A percentile compares a stretch with the other conserved stretches of the same genome.
These are phyloP conservation scores for Nyssa sinensis DNA, from an alignment of 148 eudicot genomes.

Conservation along the genomic window DNA sequence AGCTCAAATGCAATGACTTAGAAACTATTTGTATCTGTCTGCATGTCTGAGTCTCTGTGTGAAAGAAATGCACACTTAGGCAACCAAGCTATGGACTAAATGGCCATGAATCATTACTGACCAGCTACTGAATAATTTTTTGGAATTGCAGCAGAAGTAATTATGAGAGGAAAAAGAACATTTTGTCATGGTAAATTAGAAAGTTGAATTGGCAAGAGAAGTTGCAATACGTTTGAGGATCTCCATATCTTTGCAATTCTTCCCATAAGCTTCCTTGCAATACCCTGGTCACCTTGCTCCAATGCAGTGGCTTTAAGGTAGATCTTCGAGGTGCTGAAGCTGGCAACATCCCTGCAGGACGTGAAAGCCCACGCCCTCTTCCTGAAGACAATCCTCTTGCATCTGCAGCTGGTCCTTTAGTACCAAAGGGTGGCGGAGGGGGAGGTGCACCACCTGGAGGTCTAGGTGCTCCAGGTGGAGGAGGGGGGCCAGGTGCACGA, in stretches of 20 bases:
- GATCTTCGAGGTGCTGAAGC: slow-evolving; percentile 56
- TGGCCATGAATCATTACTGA: neutral
- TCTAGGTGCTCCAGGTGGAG: slow-evolving; percentile 60
- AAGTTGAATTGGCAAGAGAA: slow-evolving; percentile 25
- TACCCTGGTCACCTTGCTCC: slow-evolving; percentile 97
- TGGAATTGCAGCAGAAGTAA: neutral
- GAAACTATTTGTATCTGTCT: neutral
- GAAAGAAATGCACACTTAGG: neutral
- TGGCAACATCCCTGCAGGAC: slow-evolving; percentile 32
- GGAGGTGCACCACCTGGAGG: slow-evolving; percentile 76
- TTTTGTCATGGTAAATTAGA: neutral
- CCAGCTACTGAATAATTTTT: slow-evolving; percentile 1
- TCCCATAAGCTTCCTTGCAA: slow-evolving; percentile 98
- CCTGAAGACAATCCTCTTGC: slow-evolving; percentile 27
- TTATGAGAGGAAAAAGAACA: neutral
- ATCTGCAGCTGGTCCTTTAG: slow-evolving; percentile 37
- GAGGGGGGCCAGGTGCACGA: slow-evolving; percentile 44
- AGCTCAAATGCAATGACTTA: slow-evolving; percentile 3
- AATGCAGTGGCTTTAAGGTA: slow-evolving; percentile 78
- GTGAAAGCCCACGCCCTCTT: slow-evolving; percentile 80
- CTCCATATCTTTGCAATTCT: slow-evolving; percentile 80
- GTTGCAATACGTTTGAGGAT: slow-evolving; percentile 67
- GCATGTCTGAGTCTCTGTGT: neutral
- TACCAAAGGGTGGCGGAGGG: slow-evolving; percentile 67
- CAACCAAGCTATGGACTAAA: neutral